A percentile compares a stretch with the other conserved stretches of the same genome.
phyloP scores from a whole-genome alignment of 2,329 filamentous ascomycete genomes.

The Fusarium penzigii region DNA sequence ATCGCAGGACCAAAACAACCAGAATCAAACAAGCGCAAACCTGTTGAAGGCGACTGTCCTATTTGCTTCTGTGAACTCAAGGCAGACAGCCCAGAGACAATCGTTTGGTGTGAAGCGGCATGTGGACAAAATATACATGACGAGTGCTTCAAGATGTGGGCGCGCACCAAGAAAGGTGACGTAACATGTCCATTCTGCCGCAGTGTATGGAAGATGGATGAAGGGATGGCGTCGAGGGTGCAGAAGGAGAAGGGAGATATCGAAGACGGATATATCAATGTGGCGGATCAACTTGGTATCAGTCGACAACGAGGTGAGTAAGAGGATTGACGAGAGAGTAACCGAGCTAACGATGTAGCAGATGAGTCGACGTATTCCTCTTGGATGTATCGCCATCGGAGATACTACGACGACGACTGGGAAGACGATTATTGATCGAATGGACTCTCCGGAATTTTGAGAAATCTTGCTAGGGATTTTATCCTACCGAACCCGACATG shows the following conservation, averaged over 20 bases:
- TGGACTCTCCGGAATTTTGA: too few relatives aligned
- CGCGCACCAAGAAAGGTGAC: slow-evolving; percentile 42
- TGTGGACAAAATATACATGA: slow-evolving; percentile 59
- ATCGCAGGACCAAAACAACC: slow-evolving; percentile 39
- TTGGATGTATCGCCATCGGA: too few relatives aligned
- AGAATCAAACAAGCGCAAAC: slow-evolving; percentile 44
- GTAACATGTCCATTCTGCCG: slow-evolving; percentile 65
- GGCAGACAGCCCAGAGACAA: slow-evolving; percentile 32
- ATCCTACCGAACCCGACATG: too few relatives aligned
- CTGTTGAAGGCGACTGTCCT: slow-evolving; percentile 55
- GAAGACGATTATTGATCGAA: too few relatives aligned
- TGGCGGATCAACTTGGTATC: slow-evolving; percentile 61
- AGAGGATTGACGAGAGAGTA: neutral
- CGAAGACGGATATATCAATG: slow-evolving; percentile 62
- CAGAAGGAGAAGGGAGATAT: slow-evolving; percentile 42
- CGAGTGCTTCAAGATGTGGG: slow-evolving; percentile 57
- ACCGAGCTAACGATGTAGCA: neutral
- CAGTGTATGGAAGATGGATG: slow-evolving; percentile 53
- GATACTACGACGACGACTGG: too few relatives aligned
- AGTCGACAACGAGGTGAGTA: slow-evolving; percentile 50
- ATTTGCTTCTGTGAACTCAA: slow-evolving; percentile 57
- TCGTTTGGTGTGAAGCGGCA: slow-evolving; percentile 53
- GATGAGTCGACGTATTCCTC: slow-evolving; percentile 6
- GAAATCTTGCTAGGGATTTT: too few relatives aligned
- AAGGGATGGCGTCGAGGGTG: slow-evolving; percentile 43